Evolutionary conservation across 1,284 basidiomycete species (phyloP), one percentile per base, ranked within the genome.

Genomic region (Marasmius oreades): DNA sequence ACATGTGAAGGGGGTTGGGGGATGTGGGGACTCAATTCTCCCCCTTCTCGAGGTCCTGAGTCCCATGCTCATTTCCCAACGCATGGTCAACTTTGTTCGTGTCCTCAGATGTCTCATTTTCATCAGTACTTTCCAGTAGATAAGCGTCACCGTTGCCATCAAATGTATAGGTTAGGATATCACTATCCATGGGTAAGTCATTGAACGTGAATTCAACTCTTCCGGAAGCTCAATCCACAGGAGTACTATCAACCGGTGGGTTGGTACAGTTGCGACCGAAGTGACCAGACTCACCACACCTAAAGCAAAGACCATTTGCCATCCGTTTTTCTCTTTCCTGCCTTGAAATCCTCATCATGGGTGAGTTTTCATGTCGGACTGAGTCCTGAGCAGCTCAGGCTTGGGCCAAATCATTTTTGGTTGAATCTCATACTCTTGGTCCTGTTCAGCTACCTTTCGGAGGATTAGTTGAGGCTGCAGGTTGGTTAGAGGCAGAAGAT

Each of bases 61-160:
- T 26, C 53, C 53, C 44, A 11, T 45, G n/a, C 44, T 46, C 44
- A 28, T 54, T 54, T 47, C 53, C 53, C 44, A 5, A 12, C n/a
- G 23, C 39, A 11, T 53, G 5, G n/a, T 53, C 52, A 18, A 43
- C 52, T 8, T 51, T n/a, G 24, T 14, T 18, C 6, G 31, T 31
- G 50, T 5, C 10, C 31, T 20, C 26, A 18, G 33, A n/a, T 7
- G 18, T 7, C 8, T 44, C 43, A 33, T 34, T 31, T 31, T 51
- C 28, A 34, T 26, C 18, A 4, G n/a, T n/a, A 23, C n/a, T 23
- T 5, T 33, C 33, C 5, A 37, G 12, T 2, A 37, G 36, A 37
- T 37, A n/a, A 37, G 36, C 36, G 2, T 37, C 36, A 12, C 36
- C 36, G 12, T 37, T 11, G 3, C n/a, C 36, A n/a, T 37, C 36